phyloP scores from a whole-genome alignment of 1,284 basidiomycete genomes.

The Marasmius fiardii region DNA sequence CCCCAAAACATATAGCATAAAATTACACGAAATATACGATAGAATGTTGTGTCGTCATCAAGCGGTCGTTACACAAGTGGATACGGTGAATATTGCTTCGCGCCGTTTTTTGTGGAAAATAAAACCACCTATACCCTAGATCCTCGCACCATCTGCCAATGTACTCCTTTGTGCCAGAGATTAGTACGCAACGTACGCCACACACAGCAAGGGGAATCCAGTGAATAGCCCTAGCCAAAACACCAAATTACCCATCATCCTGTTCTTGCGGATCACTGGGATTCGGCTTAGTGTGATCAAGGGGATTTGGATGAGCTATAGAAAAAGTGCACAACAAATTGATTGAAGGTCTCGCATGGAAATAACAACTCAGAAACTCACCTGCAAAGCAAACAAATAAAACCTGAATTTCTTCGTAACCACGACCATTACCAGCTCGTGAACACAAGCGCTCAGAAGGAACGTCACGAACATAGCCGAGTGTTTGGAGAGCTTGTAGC shows the following conservation, averaged over 20 bases:
- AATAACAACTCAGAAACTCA: slow-evolving; percentile 7
- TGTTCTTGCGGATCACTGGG: slow-evolving; percentile 76
- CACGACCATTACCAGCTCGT: slow-evolving; percentile 96
- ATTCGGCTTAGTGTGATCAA: slow-evolving; percentile 82
- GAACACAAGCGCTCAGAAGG: slow-evolving; percentile 81
- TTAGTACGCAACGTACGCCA: slow-evolving; percentile 76
- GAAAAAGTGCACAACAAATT: background rate
- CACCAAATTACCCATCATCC: slow-evolving; percentile 75
- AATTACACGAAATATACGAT: too few species aligned
- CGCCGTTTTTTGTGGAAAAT: too few species aligned
- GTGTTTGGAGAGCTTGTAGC: slow-evolving; percentile 70
- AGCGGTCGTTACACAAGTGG: too few species aligned
- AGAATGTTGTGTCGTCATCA: too few species aligned
- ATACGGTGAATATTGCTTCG: too few species aligned
- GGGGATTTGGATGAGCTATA: slow-evolving; percentile 87
- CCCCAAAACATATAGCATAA: too few species aligned
- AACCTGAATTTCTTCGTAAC: slow-evolving; percentile 87
- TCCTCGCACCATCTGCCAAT: background rate
- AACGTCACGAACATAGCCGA: slow-evolving; percentile 92
- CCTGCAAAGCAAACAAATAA: slow-evolving; percentile 73
- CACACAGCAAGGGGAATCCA: slow-evolving; percentile 92
- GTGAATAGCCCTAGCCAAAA: slow-evolving; percentile 93
- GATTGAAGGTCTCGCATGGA: background rate
- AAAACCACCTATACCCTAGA: background rate
- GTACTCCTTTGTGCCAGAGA: background rate